Conservation (phyloP, 495 filamentous ascomycete species). For the Darksidea phi region DNA sequence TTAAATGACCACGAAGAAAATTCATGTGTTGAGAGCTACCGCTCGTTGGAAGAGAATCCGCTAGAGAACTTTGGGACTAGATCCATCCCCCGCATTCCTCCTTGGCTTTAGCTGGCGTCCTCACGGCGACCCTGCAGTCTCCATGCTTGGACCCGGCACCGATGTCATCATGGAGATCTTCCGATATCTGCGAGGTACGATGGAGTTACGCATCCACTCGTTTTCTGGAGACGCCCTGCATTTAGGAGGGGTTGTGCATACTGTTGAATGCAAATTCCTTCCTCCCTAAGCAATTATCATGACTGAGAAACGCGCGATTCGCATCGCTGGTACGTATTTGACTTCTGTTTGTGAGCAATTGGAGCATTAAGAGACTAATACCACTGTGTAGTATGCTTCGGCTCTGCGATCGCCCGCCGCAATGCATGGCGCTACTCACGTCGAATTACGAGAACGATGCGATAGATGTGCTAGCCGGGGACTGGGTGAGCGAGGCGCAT, state of each 20-base stretch:
- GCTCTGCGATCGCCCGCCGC: conserved; percentile 57
- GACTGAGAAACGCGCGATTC: conserved; percentile 29
- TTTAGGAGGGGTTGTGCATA: neutral
- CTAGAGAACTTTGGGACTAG: no score
- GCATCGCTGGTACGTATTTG: conserved; percentile 32
- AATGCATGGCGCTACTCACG: conserved; percentile 57
- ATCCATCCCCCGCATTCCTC: neutral
- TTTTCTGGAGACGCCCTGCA: no score
- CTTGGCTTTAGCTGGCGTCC: conserved; percentile 1
- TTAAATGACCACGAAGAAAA: no score
- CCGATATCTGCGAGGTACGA: neutral
- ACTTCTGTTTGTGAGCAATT: neutral
- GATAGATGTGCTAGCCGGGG: conserved; percentile 57
- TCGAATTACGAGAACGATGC: conserved; percentile 50
- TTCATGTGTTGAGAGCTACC: no score
- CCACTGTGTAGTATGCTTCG: conserved; percentile 44
- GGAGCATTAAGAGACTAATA: neutral
- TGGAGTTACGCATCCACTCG: neutral
- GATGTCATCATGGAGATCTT: neutral
- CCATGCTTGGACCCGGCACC: neutral
- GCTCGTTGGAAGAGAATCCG: no score
- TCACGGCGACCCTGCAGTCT: neutral
- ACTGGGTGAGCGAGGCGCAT: conserved; percentile 59
- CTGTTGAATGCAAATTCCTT: neutral
- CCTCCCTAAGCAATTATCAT: neutral